A percentile compares a stretch with the other conserved stretches of the same genome.
These are phyloP conservation scores for Penicillium lagena DNA, from an alignment of 495 filamentous ascomycete species.

Conservation along the genomic window DNA sequence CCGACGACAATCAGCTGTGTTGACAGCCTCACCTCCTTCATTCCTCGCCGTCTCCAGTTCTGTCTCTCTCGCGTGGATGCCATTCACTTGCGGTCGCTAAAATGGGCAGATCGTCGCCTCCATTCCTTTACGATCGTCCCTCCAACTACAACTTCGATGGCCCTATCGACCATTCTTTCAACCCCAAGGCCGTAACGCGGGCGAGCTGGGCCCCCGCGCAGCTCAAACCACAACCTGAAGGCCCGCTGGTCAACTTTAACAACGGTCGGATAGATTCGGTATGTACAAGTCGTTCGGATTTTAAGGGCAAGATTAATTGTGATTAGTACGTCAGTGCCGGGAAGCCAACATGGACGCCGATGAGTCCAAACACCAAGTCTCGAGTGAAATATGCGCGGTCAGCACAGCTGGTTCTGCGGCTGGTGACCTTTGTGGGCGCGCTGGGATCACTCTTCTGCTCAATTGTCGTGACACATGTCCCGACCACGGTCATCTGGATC, in stretches of 20 bases:
- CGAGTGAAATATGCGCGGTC: conserved; percentile 59
- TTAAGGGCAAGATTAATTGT: no score
- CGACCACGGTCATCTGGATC: conserved; percentile 60
- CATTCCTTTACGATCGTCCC: conserved; percentile 68
- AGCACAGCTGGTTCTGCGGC: conserved; percentile 59
- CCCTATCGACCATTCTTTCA: conserved; percentile 55
- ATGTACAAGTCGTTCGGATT: conserved; percentile 16
- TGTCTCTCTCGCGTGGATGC: conserved; percentile 29
- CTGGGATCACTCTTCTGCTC: conserved; percentile 64
- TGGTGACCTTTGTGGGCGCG: conserved; percentile 58
- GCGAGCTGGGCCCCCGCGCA: conserved; percentile 56
- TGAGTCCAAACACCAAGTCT: conserved; percentile 63
- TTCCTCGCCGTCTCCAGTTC: conserved; percentile 18
- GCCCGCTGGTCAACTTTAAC: conserved; percentile 63
- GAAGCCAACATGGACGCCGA: conserved; percentile 51
- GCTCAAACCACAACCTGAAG: conserved; percentile 57
- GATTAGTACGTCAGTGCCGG: conserved; percentile 37
- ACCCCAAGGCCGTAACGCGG: conserved; percentile 75
- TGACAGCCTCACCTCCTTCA: conserved; percentile 12
- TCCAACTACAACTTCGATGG: conserved; percentile 42
- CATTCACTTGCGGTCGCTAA: conserved; percentile 23
- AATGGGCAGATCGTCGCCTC: conserved; percentile 57
- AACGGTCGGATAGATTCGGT: conserved; percentile 77
- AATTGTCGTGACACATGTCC: conserved; percentile 64
- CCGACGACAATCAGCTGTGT: conserved; percentile 19